Base-by-base conservation (phyloP, 1,284 basidiomycete genomes). In the Puccinia polysora region DNA sequence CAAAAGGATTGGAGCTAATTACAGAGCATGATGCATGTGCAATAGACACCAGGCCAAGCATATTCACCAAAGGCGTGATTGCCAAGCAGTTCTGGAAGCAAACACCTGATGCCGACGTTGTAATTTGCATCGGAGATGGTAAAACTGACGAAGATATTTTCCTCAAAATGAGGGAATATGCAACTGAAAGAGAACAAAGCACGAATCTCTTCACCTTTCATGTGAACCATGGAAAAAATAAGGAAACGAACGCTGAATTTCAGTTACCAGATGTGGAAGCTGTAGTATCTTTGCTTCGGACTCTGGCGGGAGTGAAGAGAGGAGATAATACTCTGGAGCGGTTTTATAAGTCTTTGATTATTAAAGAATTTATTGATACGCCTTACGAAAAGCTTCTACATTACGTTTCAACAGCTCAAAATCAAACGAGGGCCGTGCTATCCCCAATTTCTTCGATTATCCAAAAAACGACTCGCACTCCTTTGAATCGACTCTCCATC, bases 71-170 rank as follows among this genome's bases (percentile, higher is more conserved):
- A 25, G 59, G 59, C 15, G 10, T 8, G 4, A 47, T 62, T 0
- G 59, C 25, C 28, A 30, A 30, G 10, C 2, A 43, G 28, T 15
- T 47, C n/a, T 47, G 38, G 28, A 1, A 62, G 32, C n/a, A 15
- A 18, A 43, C 43, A 45, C 20, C 23, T 6, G 15, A 32, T 3
- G 23, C 38, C 14, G 8, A 32, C 4, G 20, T 47, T 10, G 59
- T 47, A 15, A 10, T 62, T 62, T 62, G 59, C 43, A 1, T 43
- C 4, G 59, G 59, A 2, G 59, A 62, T 47, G 38, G 36, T 12
- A 18, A 18, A 45, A 3, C 59, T 18, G 59, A 62, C 28, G 59
- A 62, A 62, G 43, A 43, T 5, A 62, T 62, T 38, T 28, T 62
- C 18, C n/a, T n/a, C 38, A 62, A 32, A 18, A 14, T 32, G 15